A percentile compares a stretch with the other conserved stretches of the same genome.
Evolutionary conservation across 1,139 yeast genomes (phyloP).

Genomic region (Zygotorulaspora mrakii): DNA sequence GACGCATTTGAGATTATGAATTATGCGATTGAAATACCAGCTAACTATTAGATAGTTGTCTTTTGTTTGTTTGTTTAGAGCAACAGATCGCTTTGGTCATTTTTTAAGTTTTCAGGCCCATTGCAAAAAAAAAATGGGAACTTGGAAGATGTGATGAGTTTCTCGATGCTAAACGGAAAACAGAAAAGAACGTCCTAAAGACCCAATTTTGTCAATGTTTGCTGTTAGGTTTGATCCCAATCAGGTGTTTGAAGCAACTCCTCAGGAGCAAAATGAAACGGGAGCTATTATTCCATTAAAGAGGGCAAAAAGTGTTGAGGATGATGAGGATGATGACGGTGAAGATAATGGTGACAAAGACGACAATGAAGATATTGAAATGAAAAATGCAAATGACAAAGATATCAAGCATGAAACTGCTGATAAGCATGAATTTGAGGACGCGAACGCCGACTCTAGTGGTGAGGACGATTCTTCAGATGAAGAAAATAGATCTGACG

Average conservation of each 20-base stretch:
- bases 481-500: conserved; percentile 11
- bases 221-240: conserved; percentile 61
- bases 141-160: conserved; percentile 19
- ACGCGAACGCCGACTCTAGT: conserved; percentile 2
- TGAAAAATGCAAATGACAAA: conserved; percentile 17
- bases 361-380: not conserved
- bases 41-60: no score
- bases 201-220: conserved; percentile 43
- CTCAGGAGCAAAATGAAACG: conserved; percentile 6
- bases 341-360: conserved; percentile 2
- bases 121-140: no score
- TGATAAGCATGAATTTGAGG: conserved; percentile 4
- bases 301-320: conserved; percentile 16
- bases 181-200: not conserved
- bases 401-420: conserved; percentile 13
- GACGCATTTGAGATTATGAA: conserved; percentile 18
- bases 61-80: no score
- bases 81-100: no score
- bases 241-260: conserved; percentile 27
- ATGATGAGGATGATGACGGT: conserved; percentile 15
- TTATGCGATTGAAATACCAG: no score
- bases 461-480: conserved; percentile 16
- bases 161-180: not conserved
- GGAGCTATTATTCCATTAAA: conserved; percentile 26
- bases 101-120: not conserved